These are phyloP conservation scores for Leishmania lainsoni DNA, from an alignment of 208 protist species.

Conservation along the genomic window DNA sequence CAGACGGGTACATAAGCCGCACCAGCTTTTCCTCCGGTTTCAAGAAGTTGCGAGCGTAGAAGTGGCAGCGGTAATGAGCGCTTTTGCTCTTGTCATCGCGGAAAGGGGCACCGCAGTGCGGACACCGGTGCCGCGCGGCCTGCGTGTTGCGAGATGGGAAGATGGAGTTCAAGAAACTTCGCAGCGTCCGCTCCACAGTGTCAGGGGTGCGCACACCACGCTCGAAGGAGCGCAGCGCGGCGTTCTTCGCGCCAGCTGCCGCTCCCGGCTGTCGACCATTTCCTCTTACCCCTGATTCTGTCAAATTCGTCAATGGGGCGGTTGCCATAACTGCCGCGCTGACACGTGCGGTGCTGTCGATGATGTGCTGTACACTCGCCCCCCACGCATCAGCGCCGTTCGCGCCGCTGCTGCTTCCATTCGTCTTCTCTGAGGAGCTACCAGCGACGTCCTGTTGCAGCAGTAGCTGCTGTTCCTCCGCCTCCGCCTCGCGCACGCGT, in stretches of 20 bases:
- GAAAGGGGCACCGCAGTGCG: conserved; percentile 67
- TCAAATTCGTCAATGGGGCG: not conserved
- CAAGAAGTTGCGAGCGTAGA: conserved; percentile 62
- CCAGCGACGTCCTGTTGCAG: not conserved
- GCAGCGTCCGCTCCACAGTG: conserved; percentile 45
- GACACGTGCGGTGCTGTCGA: conserved; percentile 30
- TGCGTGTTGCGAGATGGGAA: conserved; percentile 45
- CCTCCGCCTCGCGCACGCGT: conserved; percentile 36
- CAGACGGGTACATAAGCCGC: conserved; percentile 64
- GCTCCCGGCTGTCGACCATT: not conserved
- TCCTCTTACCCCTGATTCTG: not conserved
- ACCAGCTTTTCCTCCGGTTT: conserved; percentile 69
- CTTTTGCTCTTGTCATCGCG: conserved; percentile 53
- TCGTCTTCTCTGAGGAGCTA: not conserved
- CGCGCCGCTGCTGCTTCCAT: not conserved
- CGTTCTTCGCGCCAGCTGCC: conserved; percentile 4
- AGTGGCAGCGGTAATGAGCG: conserved; percentile 81
- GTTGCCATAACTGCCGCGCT: conserved; percentile 21
- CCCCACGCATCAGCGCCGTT: conserved; percentile 14
- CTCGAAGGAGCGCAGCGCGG: conserved; percentile 24
- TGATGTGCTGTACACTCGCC: conserved; percentile 31
- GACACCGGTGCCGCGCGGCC: conserved; percentile 46
- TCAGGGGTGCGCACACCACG: conserved; percentile 39
- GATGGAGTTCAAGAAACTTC: conserved; percentile 67
- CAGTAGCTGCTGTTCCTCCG: conserved; percentile 15